Conservation (phyloP, 2,329 filamentous ascomycete genomes). For the Pestalotiopsis sp. region DNA sequence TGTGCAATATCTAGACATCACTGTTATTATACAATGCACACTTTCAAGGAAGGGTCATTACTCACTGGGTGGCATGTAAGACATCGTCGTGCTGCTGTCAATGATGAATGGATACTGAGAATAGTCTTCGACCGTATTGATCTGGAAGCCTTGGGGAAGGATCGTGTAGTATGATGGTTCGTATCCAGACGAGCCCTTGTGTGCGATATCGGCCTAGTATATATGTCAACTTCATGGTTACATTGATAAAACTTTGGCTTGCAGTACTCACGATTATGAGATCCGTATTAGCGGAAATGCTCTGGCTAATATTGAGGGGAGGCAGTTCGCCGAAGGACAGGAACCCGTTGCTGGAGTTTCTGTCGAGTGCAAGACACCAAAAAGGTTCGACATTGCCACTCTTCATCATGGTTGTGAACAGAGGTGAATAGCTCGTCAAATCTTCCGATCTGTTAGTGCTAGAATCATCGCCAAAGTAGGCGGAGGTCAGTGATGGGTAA, state of each 20-base stretch:
- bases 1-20: constrained; percentile 41
- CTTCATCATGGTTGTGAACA: constrained; percentile 48
- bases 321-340: constrained; percentile 49
- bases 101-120: constrained; percentile 50
- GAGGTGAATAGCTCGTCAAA: constrained; percentile 43
- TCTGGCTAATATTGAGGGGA: constrained; percentile 31
- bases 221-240: constrained; percentile 7
- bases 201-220: constrained; percentile 42
- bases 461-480: constrained; percentile 39
- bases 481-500: constrained; percentile 50
- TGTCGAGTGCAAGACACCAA: constrained; percentile 49
- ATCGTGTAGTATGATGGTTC: constrained; percentile 55
- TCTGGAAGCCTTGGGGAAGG: constrained; percentile 48
- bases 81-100: constrained; percentile 53
- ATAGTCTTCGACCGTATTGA: constrained; percentile 39
- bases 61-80: constrained; percentile 49
- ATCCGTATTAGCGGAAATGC: constrained; percentile 32
- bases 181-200: constrained; percentile 36
- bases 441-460: constrained; percentile 29
- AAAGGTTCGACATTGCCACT: constrained; percentile 44
- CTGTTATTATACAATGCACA: background rate
- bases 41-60: constrained; percentile 8
- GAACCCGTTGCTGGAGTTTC: constrained; percentile 45
- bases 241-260: background rate
- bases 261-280: constrained; percentile 44